Percentiles rank a stretch among this genome's conserved stretches.
Conservation (phyloP, 2,329 filamentous ascomycete genomes). For the Triangularia verruculosa region DNA sequence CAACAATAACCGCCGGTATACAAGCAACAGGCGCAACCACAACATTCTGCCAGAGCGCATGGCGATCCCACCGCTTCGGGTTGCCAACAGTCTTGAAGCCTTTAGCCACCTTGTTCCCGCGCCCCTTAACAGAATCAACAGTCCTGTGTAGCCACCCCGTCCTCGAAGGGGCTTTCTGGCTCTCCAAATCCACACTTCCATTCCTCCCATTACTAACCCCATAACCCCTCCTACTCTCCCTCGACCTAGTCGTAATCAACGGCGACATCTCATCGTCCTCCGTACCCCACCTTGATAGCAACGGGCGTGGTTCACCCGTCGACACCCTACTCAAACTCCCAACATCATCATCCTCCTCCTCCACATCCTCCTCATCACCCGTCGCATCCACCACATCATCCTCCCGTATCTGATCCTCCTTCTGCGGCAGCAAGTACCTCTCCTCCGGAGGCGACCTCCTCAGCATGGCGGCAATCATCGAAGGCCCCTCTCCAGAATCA, state of each 20-base stretch:
- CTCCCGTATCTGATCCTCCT: conserved; percentile 23
- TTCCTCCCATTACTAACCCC: conserved; percentile 17
- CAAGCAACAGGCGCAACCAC: conserved; percentile 67
- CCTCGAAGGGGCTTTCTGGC: conserved; percentile 42
- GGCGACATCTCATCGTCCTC: conserved; percentile 45
- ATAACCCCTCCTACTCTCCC: conserved; percentile 26
- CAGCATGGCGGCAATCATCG: conserved; percentile 49
- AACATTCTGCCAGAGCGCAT: conserved; percentile 59
- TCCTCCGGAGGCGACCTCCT: conserved; percentile 45
- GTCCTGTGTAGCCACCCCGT: conserved; percentile 37
- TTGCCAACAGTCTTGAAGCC: conserved; percentile 42
- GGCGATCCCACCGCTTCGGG: conserved; percentile 70
- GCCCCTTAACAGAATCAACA: conserved; percentile 27
- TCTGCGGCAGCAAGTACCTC: conserved; percentile 4
- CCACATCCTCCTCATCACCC: conserved; percentile 13
- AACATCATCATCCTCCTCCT: conserved; percentile 7
- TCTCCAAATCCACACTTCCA: conserved; percentile 46
- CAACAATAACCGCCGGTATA: conserved; percentile 83
- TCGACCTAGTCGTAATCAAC: conserved; percentile 39
- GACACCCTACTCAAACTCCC: conserved; percentile 1
- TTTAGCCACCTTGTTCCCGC: conserved; percentile 25
- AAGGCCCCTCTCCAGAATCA: conserved; percentile 33
- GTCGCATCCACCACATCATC: conserved; percentile 14
- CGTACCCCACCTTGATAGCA: conserved; percentile 2
- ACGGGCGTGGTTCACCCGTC: conserved; percentile 3